A percentile compares a stretch with the other conserved stretches of the same genome.
These are phyloP conservation scores for Allantophomopsis cytisporea DNA, from an alignment of 2,329 filamentous ascomycete species.

Conservation along the genomic window DNA sequence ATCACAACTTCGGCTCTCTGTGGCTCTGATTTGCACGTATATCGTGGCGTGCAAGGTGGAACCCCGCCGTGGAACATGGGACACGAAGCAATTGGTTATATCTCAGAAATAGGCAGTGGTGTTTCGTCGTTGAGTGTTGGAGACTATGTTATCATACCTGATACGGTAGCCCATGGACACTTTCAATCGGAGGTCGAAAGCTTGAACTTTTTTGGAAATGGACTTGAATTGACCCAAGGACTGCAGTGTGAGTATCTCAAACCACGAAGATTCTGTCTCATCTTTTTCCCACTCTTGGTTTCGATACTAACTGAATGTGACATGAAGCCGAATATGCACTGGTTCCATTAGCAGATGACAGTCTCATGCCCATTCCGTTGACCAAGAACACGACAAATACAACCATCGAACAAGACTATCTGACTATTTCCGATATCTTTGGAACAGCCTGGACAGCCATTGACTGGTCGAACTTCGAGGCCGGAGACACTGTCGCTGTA, in stretches of 20 bases:
- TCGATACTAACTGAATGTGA: too few relatives aligned
- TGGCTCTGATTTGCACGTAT: conserved; percentile 38
- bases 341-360: too few relatives aligned
- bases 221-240: too few relatives aligned
- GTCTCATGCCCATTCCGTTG: too few relatives aligned
- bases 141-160: conserved; percentile 33
- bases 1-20: conserved; percentile 33
- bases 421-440: conserved; percentile 11
- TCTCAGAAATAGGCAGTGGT: conserved; percentile 26
- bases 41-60: conserved; percentile 22
- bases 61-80: conserved; percentile 21
- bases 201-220: too few relatives aligned
- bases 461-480: conserved; percentile 7
- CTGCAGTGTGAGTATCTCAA: too few relatives aligned
- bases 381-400: neutral
- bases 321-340: too few relatives aligned
- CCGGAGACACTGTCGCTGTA: conserved; percentile 13
- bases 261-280: too few relatives aligned
- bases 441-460: conserved; percentile 10
- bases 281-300: too few relatives aligned
- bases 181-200: neutral
- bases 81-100: conserved; percentile 34
- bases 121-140: conserved; percentile 29
- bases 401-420: conserved; percentile 7
- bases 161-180: conserved; percentile 18